Conservation (phyloP, 2,329 filamentous ascomycete species). For the Verticillium longisporum region DNA sequence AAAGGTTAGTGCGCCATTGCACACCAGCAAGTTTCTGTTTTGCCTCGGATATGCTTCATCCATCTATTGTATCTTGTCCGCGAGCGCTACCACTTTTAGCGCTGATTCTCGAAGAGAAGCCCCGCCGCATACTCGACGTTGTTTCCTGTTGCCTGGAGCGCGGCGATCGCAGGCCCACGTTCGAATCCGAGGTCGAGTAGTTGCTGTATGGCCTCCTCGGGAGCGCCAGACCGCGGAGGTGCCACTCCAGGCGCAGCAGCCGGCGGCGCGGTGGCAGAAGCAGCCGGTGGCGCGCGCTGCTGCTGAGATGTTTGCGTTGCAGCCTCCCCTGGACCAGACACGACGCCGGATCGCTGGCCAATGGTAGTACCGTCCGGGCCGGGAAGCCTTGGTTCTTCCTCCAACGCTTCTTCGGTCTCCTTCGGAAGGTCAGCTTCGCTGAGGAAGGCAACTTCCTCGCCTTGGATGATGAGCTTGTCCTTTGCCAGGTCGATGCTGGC, state of each 20-base stretch:
- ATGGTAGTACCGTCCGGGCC: conserved; percentile 88
- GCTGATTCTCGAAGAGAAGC: conserved; percentile 52
- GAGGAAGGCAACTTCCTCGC: conserved; percentile 81
- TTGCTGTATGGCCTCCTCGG: conserved; percentile 64
- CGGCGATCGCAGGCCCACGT: conserved; percentile 68
- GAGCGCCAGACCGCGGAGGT: conserved; percentile 30
- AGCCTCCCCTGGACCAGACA: conserved; percentile 44
- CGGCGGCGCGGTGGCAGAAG: conserved; percentile 14
- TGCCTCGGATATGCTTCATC: neutral
- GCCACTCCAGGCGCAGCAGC: conserved; percentile 17
- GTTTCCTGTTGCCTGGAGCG: conserved; percentile 74
- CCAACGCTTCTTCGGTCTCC: conserved; percentile 62
- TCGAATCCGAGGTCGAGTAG: conserved; percentile 74
- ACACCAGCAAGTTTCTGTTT: neutral
- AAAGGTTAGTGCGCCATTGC: neutral
- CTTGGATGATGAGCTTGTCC: conserved; percentile 82
- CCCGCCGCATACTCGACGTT: conserved; percentile 86
- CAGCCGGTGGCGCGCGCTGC: conserved; percentile 15
- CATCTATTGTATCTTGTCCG: neutral
- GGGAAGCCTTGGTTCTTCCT: conserved; percentile 74
- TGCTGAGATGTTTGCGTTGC: conserved; percentile 16
- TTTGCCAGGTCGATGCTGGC: conserved; percentile 82
- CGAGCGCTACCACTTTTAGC: neutral
- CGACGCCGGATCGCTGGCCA: conserved; percentile 73
- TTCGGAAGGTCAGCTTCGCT: conserved; percentile 94